Conservation (phyloP, 345 rosid genomes). For the Euphorbia peplus region DNA sequence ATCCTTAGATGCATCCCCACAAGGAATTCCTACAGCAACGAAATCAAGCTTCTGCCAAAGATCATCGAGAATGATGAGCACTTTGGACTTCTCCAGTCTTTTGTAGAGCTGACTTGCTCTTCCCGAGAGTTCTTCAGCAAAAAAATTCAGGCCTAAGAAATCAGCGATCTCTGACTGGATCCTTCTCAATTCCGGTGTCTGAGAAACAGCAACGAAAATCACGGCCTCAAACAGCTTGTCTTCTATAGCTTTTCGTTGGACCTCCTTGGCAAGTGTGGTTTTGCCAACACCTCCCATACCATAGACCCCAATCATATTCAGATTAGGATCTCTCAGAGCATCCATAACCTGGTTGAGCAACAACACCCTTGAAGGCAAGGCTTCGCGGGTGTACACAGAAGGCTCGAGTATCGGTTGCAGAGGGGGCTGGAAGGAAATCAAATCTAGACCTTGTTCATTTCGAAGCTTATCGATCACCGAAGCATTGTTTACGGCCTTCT, state of each 20-base stretch:
- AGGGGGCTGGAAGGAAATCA: neutral
- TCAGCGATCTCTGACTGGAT: neutral
- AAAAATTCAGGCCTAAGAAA: neutral
- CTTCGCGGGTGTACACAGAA: neutral
- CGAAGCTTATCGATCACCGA: too few species aligned
- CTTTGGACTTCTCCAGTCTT: neutral
- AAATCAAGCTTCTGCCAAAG: conserved; percentile 4
- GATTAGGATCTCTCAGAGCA: neutral
- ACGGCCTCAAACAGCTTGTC: too few species aligned
- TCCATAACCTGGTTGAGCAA: conserved; percentile 4
- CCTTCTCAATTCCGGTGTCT: neutral
- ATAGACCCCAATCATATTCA: conserved; percentile 13
- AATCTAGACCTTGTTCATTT: neutral
- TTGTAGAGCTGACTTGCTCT: conserved; percentile 1
- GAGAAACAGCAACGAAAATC: too few species aligned
- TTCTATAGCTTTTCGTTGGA: too few species aligned
- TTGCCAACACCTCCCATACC: conserved; percentile 20
- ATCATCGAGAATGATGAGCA: conserved; percentile 11
- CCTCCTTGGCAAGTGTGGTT: neutral
- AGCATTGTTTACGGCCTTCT: too few species aligned
- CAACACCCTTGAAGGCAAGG: neutral
- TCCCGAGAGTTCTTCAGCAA: neutral
- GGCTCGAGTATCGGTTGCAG: neutral
- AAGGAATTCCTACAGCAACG: conserved; percentile 2
- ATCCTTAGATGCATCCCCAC: neutral